phyloP scores from a whole-genome alignment of 169 alveolate species.

The Plasmodium vivax region DNA sequence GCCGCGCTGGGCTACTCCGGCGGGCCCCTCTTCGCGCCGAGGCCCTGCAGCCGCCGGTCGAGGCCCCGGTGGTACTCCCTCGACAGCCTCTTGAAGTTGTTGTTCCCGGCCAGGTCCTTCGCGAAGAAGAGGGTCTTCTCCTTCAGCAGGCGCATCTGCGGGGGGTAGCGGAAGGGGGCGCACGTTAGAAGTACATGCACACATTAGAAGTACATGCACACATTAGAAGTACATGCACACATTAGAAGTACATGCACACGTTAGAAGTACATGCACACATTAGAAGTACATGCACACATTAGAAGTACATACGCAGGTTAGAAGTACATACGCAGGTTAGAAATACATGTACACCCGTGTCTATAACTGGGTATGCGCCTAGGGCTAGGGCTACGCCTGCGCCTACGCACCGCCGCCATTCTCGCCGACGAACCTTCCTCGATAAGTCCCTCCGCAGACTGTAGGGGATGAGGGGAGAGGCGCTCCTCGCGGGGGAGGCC shows the following conservation, averaged over 20 bases:
- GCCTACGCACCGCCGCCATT: not conserved
- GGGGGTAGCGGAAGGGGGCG: no score
- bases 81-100: conserved; percentile 29
- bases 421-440: conserved; percentile 2
- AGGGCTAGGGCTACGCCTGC: not conserved
- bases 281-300: no score
- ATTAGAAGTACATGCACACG: no score
- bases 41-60: conserved; percentile 5
- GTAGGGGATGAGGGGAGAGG: conserved; percentile 18
- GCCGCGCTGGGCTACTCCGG: not conserved
- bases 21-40: conserved; percentile 2
- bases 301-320: no score
- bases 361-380: not conserved
- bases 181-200: no score
- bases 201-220: no score
- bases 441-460: conserved; percentile 28
- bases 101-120: conserved; percentile 56
- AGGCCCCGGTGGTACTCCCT: conserved; percentile 27
- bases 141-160: conserved; percentile 26
- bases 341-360: not conserved
- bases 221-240: no score
- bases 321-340: no score
- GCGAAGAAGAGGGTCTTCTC: conserved; percentile 46
- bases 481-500: not conserved
- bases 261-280: no score